Conservation (phyloP, 306 rosid genomes). For the Quercus aquifolioides region DNA sequence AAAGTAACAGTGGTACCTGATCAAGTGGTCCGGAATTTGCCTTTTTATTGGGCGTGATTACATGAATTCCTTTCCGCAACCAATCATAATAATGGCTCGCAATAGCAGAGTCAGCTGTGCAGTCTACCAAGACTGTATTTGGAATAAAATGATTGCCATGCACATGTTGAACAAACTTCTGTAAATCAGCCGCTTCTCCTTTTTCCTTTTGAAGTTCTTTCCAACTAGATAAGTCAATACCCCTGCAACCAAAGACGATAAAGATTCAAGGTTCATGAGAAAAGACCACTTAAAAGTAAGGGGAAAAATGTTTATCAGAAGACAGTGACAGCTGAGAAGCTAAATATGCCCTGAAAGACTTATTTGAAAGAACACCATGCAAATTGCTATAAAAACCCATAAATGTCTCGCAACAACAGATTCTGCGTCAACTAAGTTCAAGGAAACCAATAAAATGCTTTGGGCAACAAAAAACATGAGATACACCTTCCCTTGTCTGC, state of each 20-base stretch:
- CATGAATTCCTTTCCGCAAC: conserved; percentile 92
- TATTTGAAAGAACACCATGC: not conserved
- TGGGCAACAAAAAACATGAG: not conserved
- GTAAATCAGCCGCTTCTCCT: conserved; percentile 72
- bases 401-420: not conserved
- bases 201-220: conserved; percentile 59
- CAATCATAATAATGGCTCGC: conserved; percentile 87
- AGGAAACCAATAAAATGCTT: not conserved
- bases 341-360: not conserved
- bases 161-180: conserved; percentile 72
- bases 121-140: conserved; percentile 85
- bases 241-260: conserved; percentile 48
- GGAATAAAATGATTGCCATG: conserved; percentile 97
- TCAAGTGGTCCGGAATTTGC: conserved; percentile 98
- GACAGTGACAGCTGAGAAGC: not conserved
- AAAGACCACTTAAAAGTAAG: not conserved
- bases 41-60: conserved; percentile 92
- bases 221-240: conserved; percentile 81
- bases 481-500: not conserved
- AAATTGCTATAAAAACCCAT: not conserved
- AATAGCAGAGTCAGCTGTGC: conserved; percentile 83
- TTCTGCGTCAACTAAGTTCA: not conserved
- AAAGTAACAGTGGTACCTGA: conserved; percentile 52
- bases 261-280: conserved; percentile 1
- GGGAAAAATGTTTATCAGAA: not conserved